Evolutionary conservation across 192 early-diverging fungal genomes (phyloP), one percentile per base, ranked within the genome.

Genomic region (Lunasporangiospora selenospora): DNA sequence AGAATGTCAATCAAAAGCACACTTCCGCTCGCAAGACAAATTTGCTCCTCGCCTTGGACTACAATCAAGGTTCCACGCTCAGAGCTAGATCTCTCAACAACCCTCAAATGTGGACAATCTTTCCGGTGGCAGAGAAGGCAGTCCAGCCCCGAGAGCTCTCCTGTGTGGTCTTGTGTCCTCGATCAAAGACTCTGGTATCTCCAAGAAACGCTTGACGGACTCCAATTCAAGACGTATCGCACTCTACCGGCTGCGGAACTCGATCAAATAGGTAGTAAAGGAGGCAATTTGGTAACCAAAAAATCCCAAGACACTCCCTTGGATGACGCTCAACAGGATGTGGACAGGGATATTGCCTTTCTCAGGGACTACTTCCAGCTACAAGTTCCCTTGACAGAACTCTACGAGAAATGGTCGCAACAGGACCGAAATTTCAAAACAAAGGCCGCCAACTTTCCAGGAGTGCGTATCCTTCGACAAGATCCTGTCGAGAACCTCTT

Each of bases 361-460:
- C 67, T 93, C n/a, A 42, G 42, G 6, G 92, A 94, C 46, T 99
- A 99, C 53, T 95, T 99, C 43, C 94, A 93, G 58, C 84, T 96
- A 41, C 62, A 90, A n/a, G 75, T 90, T 15, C 79, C 78, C 18
- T 57, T 96, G 10, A 65, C 63, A 6, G 75, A 71, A 29, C 81
- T 85, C 7, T 92, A 87, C 65, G 58, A 65, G 10, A 57, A 65
- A 15, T 88, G 89, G 87, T 79, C 84, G 38, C 63, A 62, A 6
- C 56, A 58, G 1, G 93, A 97, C 53, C 60, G 70, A 1, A 85
- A 92, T 33, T 96, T 98, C 54, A 65, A 77, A 21, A 69, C 67
- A 2, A 86, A 88, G 57, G 85, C 82, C 1, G 37, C 44, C 0
- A 42, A 45, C 16, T 85, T 83, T 64, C 78, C 62, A 2, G 95